Evolutionary conservation across 1,139 yeast species (phyloP), one percentile per base, ranked within the genome.

Genomic region (Kurtzmaniella quercitrusa): DNA sequence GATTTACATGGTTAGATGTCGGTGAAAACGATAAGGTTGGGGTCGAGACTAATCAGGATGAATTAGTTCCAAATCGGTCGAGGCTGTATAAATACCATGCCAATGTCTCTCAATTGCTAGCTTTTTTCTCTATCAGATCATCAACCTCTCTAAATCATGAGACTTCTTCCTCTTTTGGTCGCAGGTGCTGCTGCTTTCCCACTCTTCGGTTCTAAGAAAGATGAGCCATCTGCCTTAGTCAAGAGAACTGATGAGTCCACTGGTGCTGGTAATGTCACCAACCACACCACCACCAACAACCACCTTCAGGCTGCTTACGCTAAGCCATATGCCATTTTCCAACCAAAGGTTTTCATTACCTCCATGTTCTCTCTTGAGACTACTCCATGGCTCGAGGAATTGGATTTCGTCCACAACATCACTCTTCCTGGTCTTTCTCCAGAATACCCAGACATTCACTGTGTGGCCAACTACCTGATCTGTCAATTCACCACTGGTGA

Each of bases 401-500:
- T 73, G 50, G 68, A 75, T 43, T 73, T 79, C 51, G 62, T 62
- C n/a, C 65, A 76, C 53, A 78, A 79, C 57, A 65, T 80, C 51
- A 70, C 83, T 17, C 56, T 81, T 38, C 86, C 87, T 5, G 87
- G 87, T 37, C 67, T 82, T 47, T 78, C 85, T n/a, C 84, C 84
- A 34, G 51, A 73, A 38, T 81, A 72, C 64, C 83, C 85, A 27
- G 57, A 68, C 18, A 66, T 82, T 41, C 80, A 75, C 63, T 81
- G 87, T 62, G 72, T 74, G 41, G 56, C 66, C 37, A 68, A 78
- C 61, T 77, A 72, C 60, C 63, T 77, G 27, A 61, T 82, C 37
- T 81, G 86, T 65, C 82, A 80, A 56, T 59, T 81, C 46, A 79
- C 85, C 40, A 79, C 84, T 14, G 88, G 87, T 46, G 87, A 82